Base-by-base conservation (phyloP, 2,329 filamentous ascomycete species). In the Aureobasidium sp. region DNA sequence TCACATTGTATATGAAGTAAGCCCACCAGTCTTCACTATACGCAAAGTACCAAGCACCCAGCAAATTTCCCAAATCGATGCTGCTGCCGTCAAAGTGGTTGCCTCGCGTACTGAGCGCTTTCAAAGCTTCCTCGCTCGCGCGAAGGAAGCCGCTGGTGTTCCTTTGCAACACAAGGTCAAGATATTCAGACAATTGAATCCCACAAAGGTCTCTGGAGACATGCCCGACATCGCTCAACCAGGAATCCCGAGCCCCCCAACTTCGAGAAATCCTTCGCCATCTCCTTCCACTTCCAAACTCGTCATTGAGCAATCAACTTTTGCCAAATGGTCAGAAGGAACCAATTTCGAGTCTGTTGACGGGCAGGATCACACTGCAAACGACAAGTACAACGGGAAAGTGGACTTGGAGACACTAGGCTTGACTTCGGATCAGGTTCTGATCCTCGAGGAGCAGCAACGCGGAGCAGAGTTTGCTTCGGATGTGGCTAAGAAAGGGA, bases 361-460 rank as follows among this genome's bases (percentile, higher is more conserved):
- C 3, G 76, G 82, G 24, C 80, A 82, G 46, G 93, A 97, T 72
- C 80, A 87, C 52, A 94, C 90, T 0, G 77, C 77, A 62, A 87
- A 95, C 68, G 68, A 78, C 2, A 92, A 91, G 39, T 93, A 89
- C 74, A 96, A 95, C 67, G 91, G 92, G 15, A 82, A 77, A 26
- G 80, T 84, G 64, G 85, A 83, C 1, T 75, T 97, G 52, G 82
- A 84, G 46, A 77, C 85, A 60, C 82, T 86, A 55, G 86, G 87
- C 1, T 79, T 97, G 26, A 83, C 81, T n/a, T 84, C 85, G 36
- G 87, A 90, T 65, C 85, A 90, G 69, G 84, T 87, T 3, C 81
- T 97, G 55, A 85, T 96, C n/a, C 77, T 97, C 5, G 93, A 97
- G 71, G 91, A 96, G 72, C 81, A 87, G 65, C 79, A 87, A 51